phyloP scores from a whole-genome alignment of 1,139 yeast genomes.

The Candida sp. region DNA sequence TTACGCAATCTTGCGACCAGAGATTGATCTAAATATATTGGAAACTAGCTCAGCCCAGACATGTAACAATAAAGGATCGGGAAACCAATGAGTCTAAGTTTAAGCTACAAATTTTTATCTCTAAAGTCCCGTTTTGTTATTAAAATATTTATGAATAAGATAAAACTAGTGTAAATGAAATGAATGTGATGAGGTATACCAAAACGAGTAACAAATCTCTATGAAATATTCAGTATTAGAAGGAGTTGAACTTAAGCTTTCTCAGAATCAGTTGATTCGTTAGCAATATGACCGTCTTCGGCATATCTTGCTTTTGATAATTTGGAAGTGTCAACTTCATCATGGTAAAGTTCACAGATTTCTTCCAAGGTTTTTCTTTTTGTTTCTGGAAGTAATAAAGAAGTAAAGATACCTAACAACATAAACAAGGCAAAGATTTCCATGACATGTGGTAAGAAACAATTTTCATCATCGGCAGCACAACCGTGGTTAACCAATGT shows the following conservation, averaged over 20 bases:
- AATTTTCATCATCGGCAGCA: conserved; percentile 52
- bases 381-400: conserved; percentile 81
- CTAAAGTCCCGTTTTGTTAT: too few relatives aligned
- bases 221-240: not conserved
- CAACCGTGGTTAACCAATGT: conserved; percentile 78
- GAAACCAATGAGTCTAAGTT: too few relatives aligned
- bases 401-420: conserved; percentile 67
- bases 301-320: conserved; percentile 34
- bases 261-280: not conserved
- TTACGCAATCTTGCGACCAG: too few relatives aligned
- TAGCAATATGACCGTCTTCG: conserved; percentile 22
- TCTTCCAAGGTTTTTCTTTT: conserved; percentile 88
- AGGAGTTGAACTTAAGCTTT: too few relatives aligned
- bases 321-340: conserved; percentile 58
- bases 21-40: too few relatives aligned
- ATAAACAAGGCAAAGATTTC: conserved; percentile 89
- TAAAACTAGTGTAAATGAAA: too few relatives aligned
- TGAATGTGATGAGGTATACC: too few relatives aligned
- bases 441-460: conserved; percentile 90
- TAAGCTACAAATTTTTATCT: too few relatives aligned
- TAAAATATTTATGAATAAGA: too few relatives aligned
- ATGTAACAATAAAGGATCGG: too few relatives aligned
- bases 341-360: conserved; percentile 75
- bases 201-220: too few relatives aligned
- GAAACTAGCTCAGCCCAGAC: too few relatives aligned